phyloP scores from a whole-genome alignment of 2,329 filamentous ascomycete species.

The Alternaria viburni region DNA sequence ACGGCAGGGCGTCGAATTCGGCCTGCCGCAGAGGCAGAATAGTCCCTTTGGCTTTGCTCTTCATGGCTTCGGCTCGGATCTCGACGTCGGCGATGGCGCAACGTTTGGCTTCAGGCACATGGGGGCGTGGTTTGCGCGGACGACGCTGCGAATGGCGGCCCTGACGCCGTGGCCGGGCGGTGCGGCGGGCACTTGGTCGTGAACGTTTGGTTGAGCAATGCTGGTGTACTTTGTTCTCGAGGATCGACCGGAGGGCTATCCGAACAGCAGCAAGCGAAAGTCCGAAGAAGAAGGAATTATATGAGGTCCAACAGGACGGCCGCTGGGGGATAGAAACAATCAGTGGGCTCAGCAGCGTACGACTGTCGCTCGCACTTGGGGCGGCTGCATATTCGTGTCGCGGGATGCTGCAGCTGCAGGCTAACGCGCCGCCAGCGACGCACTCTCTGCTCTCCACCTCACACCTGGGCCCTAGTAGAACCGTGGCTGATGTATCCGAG shows the following conservation, averaged over 20 bases:
- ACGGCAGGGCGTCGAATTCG: constrained; percentile 52
- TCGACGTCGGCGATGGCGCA: constrained; percentile 17
- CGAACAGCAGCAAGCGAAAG: constrained; percentile 7
- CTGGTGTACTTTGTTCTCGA: constrained; percentile 4
- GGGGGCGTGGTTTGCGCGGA: constrained; percentile 6
- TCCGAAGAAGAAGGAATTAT: constrained; percentile 14
- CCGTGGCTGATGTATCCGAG: constrained; percentile 19
- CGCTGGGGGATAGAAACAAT: constrained; percentile 10
- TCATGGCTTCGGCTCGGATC: constrained; percentile 33
- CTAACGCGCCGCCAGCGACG: constrained; percentile 20
- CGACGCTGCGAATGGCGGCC: constrained; percentile 7
- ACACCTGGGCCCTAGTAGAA: constrained; percentile 15
- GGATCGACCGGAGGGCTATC: constrained; percentile 17
- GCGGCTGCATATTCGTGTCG: constrained; percentile 28
- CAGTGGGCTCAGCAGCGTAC: constrained; percentile 16
- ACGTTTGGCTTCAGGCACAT: constrained; percentile 13
- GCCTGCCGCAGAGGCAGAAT: constrained; percentile 42
- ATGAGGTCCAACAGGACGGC: background rate
- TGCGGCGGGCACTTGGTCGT: constrained; percentile 19
- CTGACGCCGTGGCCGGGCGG: constrained; percentile 15
- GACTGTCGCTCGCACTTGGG: constrained; percentile 11
- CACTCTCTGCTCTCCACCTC: constrained; percentile 15
- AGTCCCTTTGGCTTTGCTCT: constrained; percentile 29
- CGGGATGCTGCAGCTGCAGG: constrained; percentile 27
- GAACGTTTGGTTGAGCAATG: background rate